Evolutionary conservation across 106 monocot species (phyloP).

Genomic region (Dactylorhiza incarnata): DNA sequence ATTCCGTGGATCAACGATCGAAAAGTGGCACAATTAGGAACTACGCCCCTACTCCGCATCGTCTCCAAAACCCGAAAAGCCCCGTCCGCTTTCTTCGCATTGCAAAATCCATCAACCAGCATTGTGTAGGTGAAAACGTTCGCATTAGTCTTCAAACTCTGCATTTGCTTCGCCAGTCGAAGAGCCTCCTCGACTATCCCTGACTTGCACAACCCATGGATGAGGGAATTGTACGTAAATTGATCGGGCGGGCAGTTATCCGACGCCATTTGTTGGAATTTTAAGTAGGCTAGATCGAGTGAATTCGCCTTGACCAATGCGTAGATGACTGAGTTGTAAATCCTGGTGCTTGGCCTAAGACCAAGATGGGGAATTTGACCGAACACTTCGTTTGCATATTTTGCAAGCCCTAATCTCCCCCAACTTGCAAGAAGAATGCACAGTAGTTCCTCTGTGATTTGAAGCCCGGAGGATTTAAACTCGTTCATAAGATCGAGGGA

Average conservation of each 20-base stretch:
- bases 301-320: conserved; percentile 64
- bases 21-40: conserved; percentile 65
- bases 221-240: conserved; percentile 85
- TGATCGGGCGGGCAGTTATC: conserved; percentile 65
- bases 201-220: conserved; percentile 78
- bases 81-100: conserved; percentile 56
- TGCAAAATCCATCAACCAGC: conserved; percentile 86
- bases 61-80: conserved; percentile 45
- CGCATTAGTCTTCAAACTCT: conserved; percentile 27
- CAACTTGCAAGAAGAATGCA: conserved; percentile 72
- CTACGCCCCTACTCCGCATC: conserved; percentile 58
- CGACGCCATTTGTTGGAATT: conserved; percentile 92
- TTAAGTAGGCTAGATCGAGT: conserved; percentile 76
- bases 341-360: conserved; percentile 44
- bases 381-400: conserved; percentile 73
- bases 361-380: conserved; percentile 53
- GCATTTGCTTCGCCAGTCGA: conserved; percentile 78
- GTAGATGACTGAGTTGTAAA: conserved; percentile 80
- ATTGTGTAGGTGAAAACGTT: conserved; percentile 93
- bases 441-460: conserved; percentile 53
- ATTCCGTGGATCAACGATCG: conserved; percentile 68
- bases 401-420: conserved; percentile 73
- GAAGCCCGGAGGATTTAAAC: conserved; percentile 31
- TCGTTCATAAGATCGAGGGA: conserved; percentile 48
- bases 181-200: conserved; percentile 78